phyloP scores from a whole-genome alignment of 2,329 filamentous ascomycete genomes.

The Ceratocystiopsis minuta region DNA sequence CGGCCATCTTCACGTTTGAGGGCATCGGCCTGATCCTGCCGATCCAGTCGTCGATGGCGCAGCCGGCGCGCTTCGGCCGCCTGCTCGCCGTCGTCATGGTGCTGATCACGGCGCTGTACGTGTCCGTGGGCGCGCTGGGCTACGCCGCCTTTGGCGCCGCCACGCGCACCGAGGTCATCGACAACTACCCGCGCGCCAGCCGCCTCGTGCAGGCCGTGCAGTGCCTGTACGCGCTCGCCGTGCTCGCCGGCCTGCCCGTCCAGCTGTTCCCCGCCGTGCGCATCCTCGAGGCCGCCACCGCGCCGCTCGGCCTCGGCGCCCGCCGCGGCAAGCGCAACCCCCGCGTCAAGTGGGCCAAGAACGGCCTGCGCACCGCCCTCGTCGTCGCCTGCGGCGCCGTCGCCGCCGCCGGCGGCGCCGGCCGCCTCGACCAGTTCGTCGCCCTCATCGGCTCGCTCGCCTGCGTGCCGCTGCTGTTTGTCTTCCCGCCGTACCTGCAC shows the following conservation, averaged over 20 bases:
- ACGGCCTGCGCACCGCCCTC: slow-evolving; percentile 39
- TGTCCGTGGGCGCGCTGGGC: slow-evolving; percentile 52
- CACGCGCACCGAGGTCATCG: slow-evolving; percentile 57
- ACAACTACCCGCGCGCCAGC: slow-evolving; percentile 54
- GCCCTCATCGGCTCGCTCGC: slow-evolving; percentile 56
- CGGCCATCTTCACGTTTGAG: slow-evolving; percentile 63
- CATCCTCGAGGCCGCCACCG: slow-evolving; percentile 37
- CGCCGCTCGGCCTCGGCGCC: slow-evolving; percentile 13
- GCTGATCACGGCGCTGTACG: slow-evolving; percentile 55
- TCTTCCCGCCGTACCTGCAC: slow-evolving; percentile 56
- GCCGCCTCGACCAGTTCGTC: slow-evolving; percentile 57
- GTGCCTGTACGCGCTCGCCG: slow-evolving; percentile 54
- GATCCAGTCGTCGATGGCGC: slow-evolving; percentile 58
- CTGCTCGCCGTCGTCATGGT: slow-evolving; percentile 53
- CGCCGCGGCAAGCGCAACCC: slow-evolving; percentile 47
- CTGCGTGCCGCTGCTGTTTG: slow-evolving; percentile 59
- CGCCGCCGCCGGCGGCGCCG: slow-evolving; percentile 35
- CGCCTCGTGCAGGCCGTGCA: slow-evolving; percentile 60
- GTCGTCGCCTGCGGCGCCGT: slow-evolving; percentile 42
- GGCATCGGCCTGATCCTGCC: slow-evolving; percentile 61
- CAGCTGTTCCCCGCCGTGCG: slow-evolving; percentile 58
- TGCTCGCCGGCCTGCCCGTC: slow-evolving; percentile 56
- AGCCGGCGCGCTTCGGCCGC: slow-evolving; percentile 47
- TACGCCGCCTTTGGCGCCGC: slow-evolving; percentile 54
- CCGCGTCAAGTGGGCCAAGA: slow-evolving; percentile 61